Percentiles rank a stretch among this genome's conserved stretches.
phyloP scores from a whole-genome alignment of 495 filamentous ascomycete genomes.

The Chaetomium cochliodes region DNA sequence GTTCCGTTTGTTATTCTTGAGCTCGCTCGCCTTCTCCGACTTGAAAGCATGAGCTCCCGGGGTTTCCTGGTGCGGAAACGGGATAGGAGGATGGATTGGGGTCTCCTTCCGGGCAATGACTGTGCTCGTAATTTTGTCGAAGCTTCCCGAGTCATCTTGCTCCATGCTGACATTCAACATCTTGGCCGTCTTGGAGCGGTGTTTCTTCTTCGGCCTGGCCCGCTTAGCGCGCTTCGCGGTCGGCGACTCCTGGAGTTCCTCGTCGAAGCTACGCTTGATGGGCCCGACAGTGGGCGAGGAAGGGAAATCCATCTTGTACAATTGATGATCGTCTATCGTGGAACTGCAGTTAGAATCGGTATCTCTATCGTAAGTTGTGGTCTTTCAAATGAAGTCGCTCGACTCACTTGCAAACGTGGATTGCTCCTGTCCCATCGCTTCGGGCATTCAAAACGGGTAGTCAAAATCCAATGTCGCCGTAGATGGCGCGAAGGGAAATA shows the following conservation, averaged over 20 bases:
- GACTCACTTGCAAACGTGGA: not conserved
- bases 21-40: not conserved
- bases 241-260: slow-evolving; percentile 17
- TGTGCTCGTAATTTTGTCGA: not conserved
- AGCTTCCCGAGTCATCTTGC: not conserved
- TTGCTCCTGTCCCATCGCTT: too few relatives aligned
- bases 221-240: slow-evolving; percentile 20
- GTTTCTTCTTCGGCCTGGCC: not conserved
- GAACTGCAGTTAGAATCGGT: not conserved
- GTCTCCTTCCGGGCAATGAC: not conserved
- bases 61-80: not conserved
- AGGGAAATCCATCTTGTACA: slow-evolving; percentile 4
- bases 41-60: not conserved
- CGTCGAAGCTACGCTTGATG: slow-evolving; percentile 7
- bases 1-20: too few relatives aligned
- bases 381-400: not conserved
- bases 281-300: not conserved
- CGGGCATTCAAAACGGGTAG: not conserved
- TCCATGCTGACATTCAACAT: not conserved
- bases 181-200: not conserved
- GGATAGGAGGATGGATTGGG: not conserved
- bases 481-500: not conserved
- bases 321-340: not conserved
- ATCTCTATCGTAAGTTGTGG: not conserved
- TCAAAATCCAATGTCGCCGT: not conserved